A percentile compares a stretch with the other conserved stretches of the same genome.
phyloP scores from a whole-genome alignment of 192 early-diverging fungal species.

The Entomortierella parvispora region DNA sequence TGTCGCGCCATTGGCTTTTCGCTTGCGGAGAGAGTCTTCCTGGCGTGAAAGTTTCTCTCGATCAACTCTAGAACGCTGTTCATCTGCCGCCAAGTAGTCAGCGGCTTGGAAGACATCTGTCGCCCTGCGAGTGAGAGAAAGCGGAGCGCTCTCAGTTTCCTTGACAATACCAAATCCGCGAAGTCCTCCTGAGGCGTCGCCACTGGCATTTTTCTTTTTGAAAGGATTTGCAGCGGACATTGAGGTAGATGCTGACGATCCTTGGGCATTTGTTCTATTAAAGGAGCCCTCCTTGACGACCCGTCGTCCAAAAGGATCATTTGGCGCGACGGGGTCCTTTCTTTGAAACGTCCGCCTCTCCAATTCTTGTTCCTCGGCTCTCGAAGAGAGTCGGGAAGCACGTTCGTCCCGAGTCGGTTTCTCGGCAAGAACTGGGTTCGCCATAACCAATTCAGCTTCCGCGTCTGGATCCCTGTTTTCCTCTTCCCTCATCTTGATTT shows the following conservation, averaged over 20 bases:
- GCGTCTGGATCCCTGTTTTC: slow-evolving; percentile 27
- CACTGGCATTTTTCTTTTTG: slow-evolving; percentile 26
- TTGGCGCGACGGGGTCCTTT: slow-evolving; percentile 10
- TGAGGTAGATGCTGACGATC: neutral
- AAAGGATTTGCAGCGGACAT: slow-evolving; percentile 22
- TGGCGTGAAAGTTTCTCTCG: slow-evolving; percentile 18
- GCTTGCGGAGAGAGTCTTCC: slow-evolving; percentile 28
- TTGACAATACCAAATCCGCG: slow-evolving; percentile 37
- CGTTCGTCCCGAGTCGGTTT: neutral
- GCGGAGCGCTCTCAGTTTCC: slow-evolving; percentile 10
- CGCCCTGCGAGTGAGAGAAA: slow-evolving; percentile 33
- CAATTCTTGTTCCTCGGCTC: slow-evolving; percentile 29
- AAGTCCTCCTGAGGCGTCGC: neutral
- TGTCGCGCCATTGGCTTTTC: slow-evolving; percentile 29
- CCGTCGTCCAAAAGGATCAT: slow-evolving; percentile 48
- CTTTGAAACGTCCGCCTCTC: slow-evolving; percentile 26
- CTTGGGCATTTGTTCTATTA: neutral
- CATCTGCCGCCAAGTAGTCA: slow-evolving; percentile 32
- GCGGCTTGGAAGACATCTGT: slow-evolving; percentile 46
- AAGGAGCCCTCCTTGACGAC: slow-evolving; percentile 24
- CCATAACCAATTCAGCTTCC: slow-evolving; percentile 37
- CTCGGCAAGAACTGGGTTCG: slow-evolving; percentile 18
- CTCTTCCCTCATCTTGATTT: slow-evolving; percentile 31
- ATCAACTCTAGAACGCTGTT: slow-evolving; percentile 22
- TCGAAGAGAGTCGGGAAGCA: slow-evolving; percentile 6